A percentile compares a stretch with the other conserved stretches of the same genome.
These are phyloP conservation scores for Hygrophila difformis DNA, from an alignment of 257 asterid genomes.

Conservation along the genomic window DNA sequence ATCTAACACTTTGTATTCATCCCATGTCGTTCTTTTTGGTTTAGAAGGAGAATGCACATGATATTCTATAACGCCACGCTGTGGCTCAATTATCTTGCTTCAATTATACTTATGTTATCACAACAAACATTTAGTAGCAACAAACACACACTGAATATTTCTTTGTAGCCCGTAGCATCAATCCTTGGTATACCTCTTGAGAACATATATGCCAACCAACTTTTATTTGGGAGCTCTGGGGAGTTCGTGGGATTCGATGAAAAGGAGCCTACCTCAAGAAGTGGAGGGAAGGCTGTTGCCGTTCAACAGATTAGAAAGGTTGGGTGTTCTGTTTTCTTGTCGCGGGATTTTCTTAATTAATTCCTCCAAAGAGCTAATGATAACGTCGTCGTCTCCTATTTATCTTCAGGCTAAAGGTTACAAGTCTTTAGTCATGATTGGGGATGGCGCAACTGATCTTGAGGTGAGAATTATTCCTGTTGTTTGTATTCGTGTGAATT, in stretches of 20 bases:
- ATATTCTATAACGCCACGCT: background rate
- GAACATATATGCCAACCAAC: conserved; percentile 73
- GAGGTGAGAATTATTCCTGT: conserved; percentile 50
- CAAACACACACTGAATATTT: conserved; percentile 11
- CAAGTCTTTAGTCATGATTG: conserved; percentile 77
- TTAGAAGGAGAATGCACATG: background rate
- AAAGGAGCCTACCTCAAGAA: conserved; percentile 80
- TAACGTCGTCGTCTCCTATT: background rate
- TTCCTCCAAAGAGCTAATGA: conserved; percentile 7
- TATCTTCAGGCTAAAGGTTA: conserved; percentile 47
- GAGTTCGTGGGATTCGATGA: conserved; percentile 69
- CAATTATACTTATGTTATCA: background rate
- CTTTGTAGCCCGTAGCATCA: conserved; percentile 68
- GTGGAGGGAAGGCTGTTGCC: conserved; percentile 88
- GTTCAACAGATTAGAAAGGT: conserved; percentile 82
- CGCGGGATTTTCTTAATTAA: background rate
- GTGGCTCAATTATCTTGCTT: background rate
- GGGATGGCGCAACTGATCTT: conserved; percentile 97
- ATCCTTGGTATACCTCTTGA: conserved; percentile 65
- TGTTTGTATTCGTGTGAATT: too few species aligned
- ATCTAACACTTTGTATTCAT: too few species aligned
- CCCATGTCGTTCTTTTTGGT: background rate
- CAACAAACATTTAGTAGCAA: background rate
- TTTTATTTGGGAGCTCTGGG: conserved; percentile 68
- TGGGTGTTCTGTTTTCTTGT: conserved; percentile 7